Percentiles rank a stretch among this genome's conserved stretches.
Evolutionary conservation across 208 protist genomes (phyloP).

Genomic region (Crithidia acanthocephali): DNA sequence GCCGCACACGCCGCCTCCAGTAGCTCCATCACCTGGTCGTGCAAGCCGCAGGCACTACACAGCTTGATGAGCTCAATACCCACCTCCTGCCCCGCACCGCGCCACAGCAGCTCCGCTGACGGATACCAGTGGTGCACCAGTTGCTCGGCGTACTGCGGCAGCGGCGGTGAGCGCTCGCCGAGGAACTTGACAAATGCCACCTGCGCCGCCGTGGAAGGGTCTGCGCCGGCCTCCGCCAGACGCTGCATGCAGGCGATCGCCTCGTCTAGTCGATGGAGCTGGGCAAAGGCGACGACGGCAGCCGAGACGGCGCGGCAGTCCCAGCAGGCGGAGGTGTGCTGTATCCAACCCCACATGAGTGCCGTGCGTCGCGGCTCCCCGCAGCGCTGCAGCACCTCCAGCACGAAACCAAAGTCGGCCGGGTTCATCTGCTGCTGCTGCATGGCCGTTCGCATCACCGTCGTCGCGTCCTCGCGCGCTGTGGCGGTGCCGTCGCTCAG

Average conservation of each 20-base stretch:
- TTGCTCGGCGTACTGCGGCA: constrained; percentile 75
- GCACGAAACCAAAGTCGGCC: constrained; percentile 51
- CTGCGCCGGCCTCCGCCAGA: constrained; percentile 54
- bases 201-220: constrained; percentile 64
- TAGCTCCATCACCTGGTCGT: constrained; percentile 8
- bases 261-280: constrained; percentile 43
- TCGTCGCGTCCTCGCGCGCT: constrained; percentile 45
- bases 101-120: constrained; percentile 26
- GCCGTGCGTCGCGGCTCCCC: constrained; percentile 38
- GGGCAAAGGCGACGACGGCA: constrained; percentile 53
- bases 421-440: constrained; percentile 54
- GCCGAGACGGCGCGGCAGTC: constrained; percentile 60
- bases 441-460: constrained; percentile 53
- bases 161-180: constrained; percentile 35
- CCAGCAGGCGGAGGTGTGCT: constrained; percentile 81
- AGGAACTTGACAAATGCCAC: constrained; percentile 54
- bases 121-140: constrained; percentile 77
- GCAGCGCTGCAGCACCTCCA: constrained; percentile 46
- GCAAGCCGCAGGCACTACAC: constrained; percentile 3
- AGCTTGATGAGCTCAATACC: constrained; percentile 51
- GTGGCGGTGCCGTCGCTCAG: constrained; percentile 31
- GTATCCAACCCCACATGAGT: constrained; percentile 80
- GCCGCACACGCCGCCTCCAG: constrained; percentile 34
- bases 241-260: constrained; percentile 69
- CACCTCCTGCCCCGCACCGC: constrained; percentile 36